phyloP scores from a whole-genome alignment of 495 filamentous ascomycete genomes.

The Jackrogersella minutella region DNA sequence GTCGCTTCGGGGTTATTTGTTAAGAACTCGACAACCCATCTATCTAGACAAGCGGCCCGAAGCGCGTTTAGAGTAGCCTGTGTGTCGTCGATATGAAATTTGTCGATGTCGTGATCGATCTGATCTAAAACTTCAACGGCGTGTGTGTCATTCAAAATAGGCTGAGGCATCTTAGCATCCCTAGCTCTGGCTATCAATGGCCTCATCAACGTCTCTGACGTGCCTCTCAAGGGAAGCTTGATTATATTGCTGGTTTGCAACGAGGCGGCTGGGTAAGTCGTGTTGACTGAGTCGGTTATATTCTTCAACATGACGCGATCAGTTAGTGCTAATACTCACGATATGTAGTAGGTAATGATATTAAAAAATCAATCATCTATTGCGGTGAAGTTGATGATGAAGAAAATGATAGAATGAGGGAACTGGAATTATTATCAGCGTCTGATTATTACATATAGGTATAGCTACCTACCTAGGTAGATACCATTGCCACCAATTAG shows the following conservation, averaged over 20 bases:
- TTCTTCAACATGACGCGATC: background rate
- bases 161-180: conserved; percentile 18
- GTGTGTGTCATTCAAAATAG: conserved; percentile 33
- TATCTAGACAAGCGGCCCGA: conserved; percentile 23
- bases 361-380: too few species aligned
- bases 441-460: background rate
- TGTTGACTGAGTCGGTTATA: background rate
- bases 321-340: background rate
- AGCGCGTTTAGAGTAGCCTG: conserved; percentile 14
- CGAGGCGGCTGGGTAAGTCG: background rate
- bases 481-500: background rate
- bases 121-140: conserved; percentile 24
- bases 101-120: conserved; percentile 30
- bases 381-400: too few species aligned
- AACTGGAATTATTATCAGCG: background rate
- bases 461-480: too few species aligned
- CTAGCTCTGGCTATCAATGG: conserved; percentile 24
- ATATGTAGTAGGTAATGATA: too few species aligned
- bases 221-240: conserved; percentile 26
- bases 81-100: conserved; percentile 18
- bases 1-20: conserved; percentile 27
- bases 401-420: background rate
- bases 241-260: conserved; percentile 3
- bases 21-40: conserved; percentile 36
- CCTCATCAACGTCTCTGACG: conserved; percentile 30